Evolutionary conservation across 345 rosid species (phyloP).

Genomic region (Brassica carinata): DNA sequence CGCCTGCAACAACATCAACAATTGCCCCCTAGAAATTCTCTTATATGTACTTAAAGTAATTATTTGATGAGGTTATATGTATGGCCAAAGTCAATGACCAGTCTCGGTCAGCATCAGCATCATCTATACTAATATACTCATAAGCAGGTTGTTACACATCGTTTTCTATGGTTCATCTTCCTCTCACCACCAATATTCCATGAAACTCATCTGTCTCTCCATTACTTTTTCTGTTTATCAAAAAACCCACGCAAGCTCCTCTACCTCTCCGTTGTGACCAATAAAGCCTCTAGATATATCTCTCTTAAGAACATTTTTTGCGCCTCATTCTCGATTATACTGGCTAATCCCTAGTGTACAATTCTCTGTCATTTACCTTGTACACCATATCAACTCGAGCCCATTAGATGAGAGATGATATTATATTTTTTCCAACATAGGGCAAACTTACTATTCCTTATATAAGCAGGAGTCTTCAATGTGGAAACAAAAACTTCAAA

Average conservation of each 20-base stretch:
- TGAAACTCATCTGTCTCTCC: conserved; percentile 85
- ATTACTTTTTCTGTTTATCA: conserved; percentile 56
- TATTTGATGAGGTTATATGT: not conserved
- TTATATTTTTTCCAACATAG: too few relatives aligned
- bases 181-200: conserved; percentile 42
- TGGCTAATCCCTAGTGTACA: too few relatives aligned
- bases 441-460: too few relatives aligned
- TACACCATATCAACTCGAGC: too few relatives aligned
- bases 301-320: too few relatives aligned
- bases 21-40: too few relatives aligned
- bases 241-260: conserved; percentile 44
- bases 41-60: not conserved
- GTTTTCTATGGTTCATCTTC: conserved; percentile 31
- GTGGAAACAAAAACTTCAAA: conserved; percentile 11
- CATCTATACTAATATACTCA: not conserved
- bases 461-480: not conserved
- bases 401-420: too few relatives aligned
- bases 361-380: conserved; percentile 38
- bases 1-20: not conserved
- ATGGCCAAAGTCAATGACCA: not conserved
- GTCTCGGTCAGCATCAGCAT: not conserved
- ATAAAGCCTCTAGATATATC: conserved; percentile 46
- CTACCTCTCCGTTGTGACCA: conserved; percentile 36
- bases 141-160: not conserved
- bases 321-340: too few relatives aligned